Percentiles rank a stretch among this genome's conserved stretches.
These are phyloP conservation scores for Cydonia oblonga DNA, from an alignment of 331 rosid species.

Conservation along the genomic window DNA sequence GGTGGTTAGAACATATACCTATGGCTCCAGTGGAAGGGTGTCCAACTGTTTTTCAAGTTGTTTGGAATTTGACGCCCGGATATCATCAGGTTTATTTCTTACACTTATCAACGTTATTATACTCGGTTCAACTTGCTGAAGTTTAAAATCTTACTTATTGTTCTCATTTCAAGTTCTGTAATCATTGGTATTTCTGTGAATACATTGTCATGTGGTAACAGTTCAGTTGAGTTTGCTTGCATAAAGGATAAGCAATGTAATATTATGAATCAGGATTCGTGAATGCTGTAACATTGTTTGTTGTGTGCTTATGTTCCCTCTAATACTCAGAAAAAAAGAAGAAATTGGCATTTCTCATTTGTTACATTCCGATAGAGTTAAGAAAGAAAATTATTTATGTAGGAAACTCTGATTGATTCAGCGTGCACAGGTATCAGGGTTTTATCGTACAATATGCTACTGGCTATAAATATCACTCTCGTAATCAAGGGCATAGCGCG, in stretches of 20 bases:
- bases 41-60: slow-evolving; percentile 67
- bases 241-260: neutral
- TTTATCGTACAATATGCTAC: neutral
- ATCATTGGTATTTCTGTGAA: neutral
- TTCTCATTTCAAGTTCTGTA: neutral
- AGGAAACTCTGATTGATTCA: neutral
- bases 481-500: neutral
- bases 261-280: neutral
- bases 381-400: neutral
- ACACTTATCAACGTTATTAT: slow-evolving; percentile 5
- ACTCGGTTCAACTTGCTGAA: neutral
- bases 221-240: neutral
- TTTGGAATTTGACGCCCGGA: slow-evolving; percentile 72
- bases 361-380: neutral
- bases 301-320: neutral
- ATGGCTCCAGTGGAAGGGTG: slow-evolving; percentile 75
- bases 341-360: neutral
- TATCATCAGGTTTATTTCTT: slow-evolving; percentile 62
- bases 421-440: neutral
- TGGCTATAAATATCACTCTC: neutral
- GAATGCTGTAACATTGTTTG: neutral
- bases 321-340: neutral
- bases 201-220: neutral
- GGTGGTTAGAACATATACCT: slow-evolving; percentile 60
- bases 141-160: neutral